Percentiles rank a stretch among this genome's conserved stretches.
These are phyloP conservation scores for Tylopilus sp. DNA, from an alignment of 768 basidiomycete species.

Conservation along the genomic window DNA sequence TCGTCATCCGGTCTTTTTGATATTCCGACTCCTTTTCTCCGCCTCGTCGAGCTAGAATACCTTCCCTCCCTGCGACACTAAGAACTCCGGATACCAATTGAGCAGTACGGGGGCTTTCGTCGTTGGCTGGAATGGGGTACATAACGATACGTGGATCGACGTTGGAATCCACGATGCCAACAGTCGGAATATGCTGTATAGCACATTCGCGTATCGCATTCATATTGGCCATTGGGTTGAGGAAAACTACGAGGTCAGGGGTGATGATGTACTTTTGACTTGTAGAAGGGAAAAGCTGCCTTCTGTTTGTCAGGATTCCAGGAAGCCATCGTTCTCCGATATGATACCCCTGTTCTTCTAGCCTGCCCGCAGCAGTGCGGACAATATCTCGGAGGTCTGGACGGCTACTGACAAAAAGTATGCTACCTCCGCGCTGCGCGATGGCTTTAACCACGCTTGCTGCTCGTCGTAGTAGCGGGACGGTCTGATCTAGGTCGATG, in stretches of 20 bases:
- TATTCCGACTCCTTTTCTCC: constrained; percentile 23
- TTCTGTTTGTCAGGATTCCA: constrained; percentile 89
- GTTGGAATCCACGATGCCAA: constrained; percentile 93
- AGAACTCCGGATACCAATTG: constrained; percentile 89
- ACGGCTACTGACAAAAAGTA: constrained; percentile 89
- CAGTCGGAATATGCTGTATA: constrained; percentile 84
- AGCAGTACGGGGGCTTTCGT: constrained; percentile 87
- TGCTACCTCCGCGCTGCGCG: constrained; percentile 73
- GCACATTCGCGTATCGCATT: constrained; percentile 92
- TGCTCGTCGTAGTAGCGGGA: constrained; percentile 88
- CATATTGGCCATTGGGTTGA: constrained; percentile 84
- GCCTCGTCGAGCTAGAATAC: constrained; percentile 45
- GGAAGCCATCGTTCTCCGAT: constrained; percentile 91
- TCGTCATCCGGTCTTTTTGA: constrained; percentile 25
- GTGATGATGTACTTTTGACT: constrained; percentile 52
- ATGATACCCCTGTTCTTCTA: constrained; percentile 79
- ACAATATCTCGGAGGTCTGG: constrained; percentile 73
- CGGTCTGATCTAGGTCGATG: constrained; percentile 92
- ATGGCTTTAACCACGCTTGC: constrained; percentile 83
- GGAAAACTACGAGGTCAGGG: constrained; percentile 88
- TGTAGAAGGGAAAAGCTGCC: constrained; percentile 65
- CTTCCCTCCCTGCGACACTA: constrained; percentile 83
- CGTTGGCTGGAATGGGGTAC: constrained; percentile 98
- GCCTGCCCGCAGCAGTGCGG: constrained; percentile 71
- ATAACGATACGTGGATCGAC: constrained; percentile 95